Conservation (phyloP, 768 basidiomycete species). For the Suillus subaureus region DNA sequence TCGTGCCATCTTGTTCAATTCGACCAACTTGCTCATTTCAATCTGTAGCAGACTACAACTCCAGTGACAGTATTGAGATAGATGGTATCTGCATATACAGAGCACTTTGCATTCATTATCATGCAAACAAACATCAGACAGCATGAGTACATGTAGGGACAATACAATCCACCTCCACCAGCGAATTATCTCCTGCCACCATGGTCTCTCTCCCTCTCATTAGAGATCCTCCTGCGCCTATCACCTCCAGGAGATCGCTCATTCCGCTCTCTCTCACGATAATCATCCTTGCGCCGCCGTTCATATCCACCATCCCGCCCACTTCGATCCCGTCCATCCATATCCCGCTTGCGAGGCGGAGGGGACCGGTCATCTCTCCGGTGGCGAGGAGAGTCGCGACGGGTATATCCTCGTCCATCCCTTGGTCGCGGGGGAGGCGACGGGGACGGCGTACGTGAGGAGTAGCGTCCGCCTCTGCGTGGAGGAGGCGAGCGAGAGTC, state of each 20-base stretch:
- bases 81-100: background rate
- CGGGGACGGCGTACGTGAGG: conserved; percentile 26
- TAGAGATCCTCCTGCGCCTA: conserved; percentile 23
- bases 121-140: background rate
- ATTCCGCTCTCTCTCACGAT: conserved; percentile 19
- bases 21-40: too few species aligned
- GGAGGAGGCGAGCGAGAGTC: conserved; percentile 36
- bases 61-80: background rate
- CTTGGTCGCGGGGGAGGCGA: conserved; percentile 31
- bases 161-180: background rate
- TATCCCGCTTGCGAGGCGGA: conserved; percentile 25
- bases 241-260: conserved; percentile 29
- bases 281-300: conserved; percentile 28
- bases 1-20: too few species aligned
- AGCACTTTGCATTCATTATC: background rate
- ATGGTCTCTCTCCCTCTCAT: conserved; percentile 30
- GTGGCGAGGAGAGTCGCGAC: conserved; percentile 28
- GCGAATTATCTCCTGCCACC: conserved; percentile 22
- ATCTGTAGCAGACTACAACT: too few species aligned
- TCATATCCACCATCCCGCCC: conserved; percentile 23
- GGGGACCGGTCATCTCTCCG: conserved; percentile 23
- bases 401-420: conserved; percentile 23
- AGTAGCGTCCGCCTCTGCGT: conserved; percentile 11
- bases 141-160: background rate
- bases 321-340: conserved; percentile 20